Percentiles rank a stretch among this genome's conserved stretches.
phyloP scores from a whole-genome alignment of 345 rosid genomes.

The Hibiscus tridactylites region DNA sequence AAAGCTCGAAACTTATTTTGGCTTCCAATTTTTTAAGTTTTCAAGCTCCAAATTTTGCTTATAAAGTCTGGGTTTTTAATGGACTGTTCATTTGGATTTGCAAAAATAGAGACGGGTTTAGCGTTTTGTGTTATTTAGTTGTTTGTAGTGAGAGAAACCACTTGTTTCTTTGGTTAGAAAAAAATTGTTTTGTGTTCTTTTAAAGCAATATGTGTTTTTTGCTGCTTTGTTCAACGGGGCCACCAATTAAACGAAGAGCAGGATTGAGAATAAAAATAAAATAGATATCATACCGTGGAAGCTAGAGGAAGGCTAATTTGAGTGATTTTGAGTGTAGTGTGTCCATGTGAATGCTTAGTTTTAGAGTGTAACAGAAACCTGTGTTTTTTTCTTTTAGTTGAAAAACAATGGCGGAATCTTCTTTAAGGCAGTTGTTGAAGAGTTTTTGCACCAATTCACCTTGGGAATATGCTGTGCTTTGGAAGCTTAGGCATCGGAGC shows the following conservation, averaged over 20 bases:
- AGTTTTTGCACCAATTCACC: slow-evolving; percentile 34
- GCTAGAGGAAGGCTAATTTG: slow-evolving; percentile 26
- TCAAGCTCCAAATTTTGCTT: not conserved
- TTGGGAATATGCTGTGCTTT: slow-evolving; percentile 57
- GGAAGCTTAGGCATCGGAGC: slow-evolving; percentile 41
- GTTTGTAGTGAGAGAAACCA: not conserved
- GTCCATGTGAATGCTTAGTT: slow-evolving; percentile 2
- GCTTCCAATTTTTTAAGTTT: not conserved
- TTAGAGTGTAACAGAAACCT: slow-evolving; percentile 14
- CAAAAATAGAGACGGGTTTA: not conserved
- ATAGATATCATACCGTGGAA: slow-evolving; percentile 36
- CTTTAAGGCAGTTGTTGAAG: slow-evolving; percentile 37
- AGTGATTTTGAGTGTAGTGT: not conserved
- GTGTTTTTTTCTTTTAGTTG: slow-evolving; percentile 14
- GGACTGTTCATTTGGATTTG: not conserved
- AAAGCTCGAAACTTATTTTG: not conserved
- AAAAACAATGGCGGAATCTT: slow-evolving; percentile 35
- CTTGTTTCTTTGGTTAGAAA: not conserved
- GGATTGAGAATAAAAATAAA: slow-evolving; percentile 10
- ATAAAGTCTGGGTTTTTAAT: not conserved
- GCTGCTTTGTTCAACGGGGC: slow-evolving; percentile 32
- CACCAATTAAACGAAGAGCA: slow-evolving; percentile 44
- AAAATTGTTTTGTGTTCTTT: not conserved
- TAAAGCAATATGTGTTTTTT: slow-evolving; percentile 23
- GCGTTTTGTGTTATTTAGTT: not conserved